Conservation (phyloP, 352 stramenopile species). For the Aphanomyces astaci region DNA sequence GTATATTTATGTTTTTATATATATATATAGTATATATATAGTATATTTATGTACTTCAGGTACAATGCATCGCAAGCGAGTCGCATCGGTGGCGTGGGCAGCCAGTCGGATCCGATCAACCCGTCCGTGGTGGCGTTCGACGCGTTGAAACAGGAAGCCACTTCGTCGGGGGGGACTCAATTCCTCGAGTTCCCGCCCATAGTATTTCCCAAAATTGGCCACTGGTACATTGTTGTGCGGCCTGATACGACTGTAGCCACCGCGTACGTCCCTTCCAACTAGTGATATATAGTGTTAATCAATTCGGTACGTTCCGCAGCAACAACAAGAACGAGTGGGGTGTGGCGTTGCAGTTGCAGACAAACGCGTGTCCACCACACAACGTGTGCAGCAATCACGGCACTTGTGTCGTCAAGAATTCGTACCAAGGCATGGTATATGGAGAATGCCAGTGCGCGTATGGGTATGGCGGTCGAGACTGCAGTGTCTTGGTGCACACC, state of each 20-base stretch:
- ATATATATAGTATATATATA: no score
- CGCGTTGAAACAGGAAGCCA: background rate
- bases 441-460: constrained; percentile 33
- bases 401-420: constrained; percentile 26
- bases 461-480: constrained; percentile 34
- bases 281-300: no score
- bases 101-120: background rate
- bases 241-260: constrained; percentile 16
- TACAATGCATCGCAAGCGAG: background rate
- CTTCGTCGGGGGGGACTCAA: constrained; percentile 1
- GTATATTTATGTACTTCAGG: no score
- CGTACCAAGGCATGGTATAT: constrained; percentile 32
- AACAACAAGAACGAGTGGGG: constrained; percentile 24
- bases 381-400: constrained; percentile 29
- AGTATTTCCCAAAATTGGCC: constrained; percentile 27
- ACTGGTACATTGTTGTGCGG: constrained; percentile 29
- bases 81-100: background rate
- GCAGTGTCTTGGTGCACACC: constrained; percentile 13
- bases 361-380: constrained; percentile 24
- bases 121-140: background rate
- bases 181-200: constrained; percentile 22
- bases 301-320: no score
- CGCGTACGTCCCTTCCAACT: no score
- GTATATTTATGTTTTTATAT: no score
- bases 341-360: constrained; percentile 28